A percentile compares a stretch with the other conserved stretches of the same genome.
Evolutionary conservation across 371 early-diverging fungal species (phyloP).

Genomic region (Mortierella sp.): DNA sequence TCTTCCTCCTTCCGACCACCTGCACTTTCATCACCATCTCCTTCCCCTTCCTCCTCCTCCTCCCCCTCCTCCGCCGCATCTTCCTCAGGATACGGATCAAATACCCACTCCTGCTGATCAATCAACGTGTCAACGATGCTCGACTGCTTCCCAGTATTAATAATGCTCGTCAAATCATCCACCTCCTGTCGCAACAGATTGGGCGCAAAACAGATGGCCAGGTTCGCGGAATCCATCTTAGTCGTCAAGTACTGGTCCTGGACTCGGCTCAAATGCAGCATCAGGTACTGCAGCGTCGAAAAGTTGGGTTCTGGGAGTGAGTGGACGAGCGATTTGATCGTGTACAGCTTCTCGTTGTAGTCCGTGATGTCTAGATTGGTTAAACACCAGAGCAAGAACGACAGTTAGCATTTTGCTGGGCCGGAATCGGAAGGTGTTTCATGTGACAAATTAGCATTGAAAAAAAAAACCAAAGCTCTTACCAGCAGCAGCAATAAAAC

Average conservation of each 20-base stretch:
- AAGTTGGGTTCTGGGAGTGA: slow-evolving; percentile 78
- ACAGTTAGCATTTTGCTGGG: too few relatives aligned
- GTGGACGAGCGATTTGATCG: slow-evolving; percentile 79
- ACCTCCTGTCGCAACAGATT: slow-evolving; percentile 66
- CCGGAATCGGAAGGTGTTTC: too few relatives aligned
- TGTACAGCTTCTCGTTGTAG: slow-evolving; percentile 81
- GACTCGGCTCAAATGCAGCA: slow-evolving; percentile 78
- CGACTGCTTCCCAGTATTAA: slow-evolving; percentile 68
- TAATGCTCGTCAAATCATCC: slow-evolving; percentile 67
- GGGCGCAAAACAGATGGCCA: slow-evolving; percentile 88
- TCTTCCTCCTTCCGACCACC: background rate
- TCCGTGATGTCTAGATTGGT: slow-evolving; percentile 61
- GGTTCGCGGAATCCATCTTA: slow-evolving; percentile 89
- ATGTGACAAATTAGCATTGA: background rate
- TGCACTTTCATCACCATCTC: background rate
- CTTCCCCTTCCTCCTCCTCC: background rate
- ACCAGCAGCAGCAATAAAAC: slow-evolving; percentile 84
- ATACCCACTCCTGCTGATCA: slow-evolving; percentile 74
- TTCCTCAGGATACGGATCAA: slow-evolving; percentile 62
- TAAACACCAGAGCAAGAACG: background rate
- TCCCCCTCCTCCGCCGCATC: slow-evolving; percentile 23
- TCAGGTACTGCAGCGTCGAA: slow-evolving; percentile 76
- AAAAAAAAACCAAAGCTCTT: slow-evolving; percentile 32
- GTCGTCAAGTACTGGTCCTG: slow-evolving; percentile 75
- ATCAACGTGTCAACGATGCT: slow-evolving; percentile 71